Evolutionary conservation across 2,329 filamentous ascomycete species (phyloP), one percentile per base, ranked within the genome.

Genomic region (Mycogone perniciosa): DNA sequence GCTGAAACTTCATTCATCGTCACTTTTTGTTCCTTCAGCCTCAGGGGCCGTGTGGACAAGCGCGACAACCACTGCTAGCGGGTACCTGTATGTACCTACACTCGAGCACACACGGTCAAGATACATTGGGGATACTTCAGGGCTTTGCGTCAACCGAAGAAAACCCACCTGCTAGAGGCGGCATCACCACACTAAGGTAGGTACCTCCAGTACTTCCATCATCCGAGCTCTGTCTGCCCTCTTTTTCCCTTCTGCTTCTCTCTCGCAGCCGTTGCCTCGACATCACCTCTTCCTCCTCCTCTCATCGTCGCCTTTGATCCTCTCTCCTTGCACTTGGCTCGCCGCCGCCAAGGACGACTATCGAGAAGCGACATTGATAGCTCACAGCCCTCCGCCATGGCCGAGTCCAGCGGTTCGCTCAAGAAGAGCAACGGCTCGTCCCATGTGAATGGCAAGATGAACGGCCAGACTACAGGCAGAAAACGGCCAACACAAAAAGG

Each of bases 361-460:
- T 27, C 43, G 40, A 38, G 43, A 40, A 49, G 47, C 51, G 51
- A 48, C 50, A 43, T 50, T 48, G 31, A 45, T 35, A 40, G 42
- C 61, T 61, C 45, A 43, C 47, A 44, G 55, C 52, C 40, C 42
- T 46, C 59, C 59, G 57, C 57, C 59, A 72, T 73, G 70, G 65
- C 60, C 56, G 62, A 67, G 59, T 54, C 65, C 51, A 60, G 57
- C 53, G 60, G 61, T 59, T 58, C 58, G 49, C 57, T 61, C 48
- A 62, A 67, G 64, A 60, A 63, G 38, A 64, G 65, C 53, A 76
- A 72, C 60, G 71, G 73, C 58, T 65, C 68, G 46, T 56, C 63
- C 48, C 69, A 71, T 46, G 53, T 55, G 41, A 67, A 67, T 51
- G 62, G 60, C 45, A 64, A 67, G 54, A 52, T 61, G 41, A 67